Evolutionary conservation across 2,329 filamentous ascomycete genomes (phyloP), one percentile per base, ranked within the genome.

Genomic region (Lachnellula hyalina): DNA sequence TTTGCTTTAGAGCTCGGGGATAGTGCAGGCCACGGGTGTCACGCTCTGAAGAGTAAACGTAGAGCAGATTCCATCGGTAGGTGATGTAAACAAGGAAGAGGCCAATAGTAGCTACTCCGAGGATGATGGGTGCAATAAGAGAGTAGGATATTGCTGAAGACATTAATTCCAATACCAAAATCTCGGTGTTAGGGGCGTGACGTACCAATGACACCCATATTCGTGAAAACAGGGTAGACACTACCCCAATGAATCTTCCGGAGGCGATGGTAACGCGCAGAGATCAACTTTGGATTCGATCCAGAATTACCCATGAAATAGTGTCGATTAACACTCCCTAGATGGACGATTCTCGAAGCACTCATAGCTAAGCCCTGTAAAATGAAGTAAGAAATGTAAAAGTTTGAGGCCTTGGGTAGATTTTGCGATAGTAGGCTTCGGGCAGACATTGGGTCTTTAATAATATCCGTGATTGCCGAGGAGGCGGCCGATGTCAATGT

Each of bases 381-480:
- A 38, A 87, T 77, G 57, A 87, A 85, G 67, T 87, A 88, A 0
- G 81, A 81, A 8, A 87, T 75, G 65, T 87, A 88, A 65, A 87
- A 87, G 63, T 85, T 87, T 35, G 83, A 83, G 2, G 83, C 81
- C 28, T 73, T 75, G 2, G 85, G 85, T 2, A 88, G 74, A 47
- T 82, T 78, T 15, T 75, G 61, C 1, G 82, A 80, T 3, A 85
- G 73, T 47, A 84, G 61, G 2, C 63, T 68, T 1, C 78, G 74
- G 6, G 80, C 74, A 1, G 70, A 70, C 7, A 71, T 63, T 4
- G 82, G 81, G 1, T 83, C 49, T 2, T 75, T 52, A 40, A 83
- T 74, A 38, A 85, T 77, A 15, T 75, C 59, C 1, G 71, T 72
- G 1, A 80, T 74, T 1, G 81, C 78, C 15, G 80, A 76, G 8